These are phyloP conservation scores for Cinnamomum micranthum DNA, from an alignment of 164 flowering plant genomes.

Conservation along the genomic window DNA sequence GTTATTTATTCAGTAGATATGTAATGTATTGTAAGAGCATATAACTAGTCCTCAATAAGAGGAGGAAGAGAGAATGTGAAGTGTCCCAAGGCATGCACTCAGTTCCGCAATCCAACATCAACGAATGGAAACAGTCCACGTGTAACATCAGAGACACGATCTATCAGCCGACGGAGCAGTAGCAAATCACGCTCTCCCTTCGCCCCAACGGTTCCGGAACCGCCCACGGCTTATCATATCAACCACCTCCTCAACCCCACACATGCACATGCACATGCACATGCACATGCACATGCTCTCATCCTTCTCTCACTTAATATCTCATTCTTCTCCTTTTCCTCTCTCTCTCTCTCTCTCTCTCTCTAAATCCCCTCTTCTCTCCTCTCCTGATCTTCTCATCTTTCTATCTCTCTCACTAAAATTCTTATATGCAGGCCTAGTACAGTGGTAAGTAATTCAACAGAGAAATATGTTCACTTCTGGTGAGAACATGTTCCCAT, in stretches of 20 bases:
- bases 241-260: neutral
- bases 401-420: no score
- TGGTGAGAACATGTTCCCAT: constrained; percentile 7
- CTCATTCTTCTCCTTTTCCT: no score
- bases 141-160: neutral
- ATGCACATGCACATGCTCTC: neutral
- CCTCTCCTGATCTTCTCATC: neutral
- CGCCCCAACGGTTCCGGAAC: neutral
- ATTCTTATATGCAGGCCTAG: no score
- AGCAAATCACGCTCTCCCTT: neutral
- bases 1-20: no score
- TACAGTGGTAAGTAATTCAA: neutral
- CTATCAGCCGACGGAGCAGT: neutral
- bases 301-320: neutral
- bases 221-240: constrained; percentile 6
- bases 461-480: constrained; percentile 5
- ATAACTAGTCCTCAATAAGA: no score
- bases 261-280: constrained; percentile 1
- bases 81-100: neutral
- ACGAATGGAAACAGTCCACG: neutral
- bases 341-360: neutral
- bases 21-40: no score
- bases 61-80: no score
- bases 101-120: neutral
- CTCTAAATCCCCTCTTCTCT: neutral